Percentiles rank a stretch among this genome's conserved stretches.
Conservation (phyloP, 805 yeast genomes). For the Lipomyces oligophaga region DNA sequence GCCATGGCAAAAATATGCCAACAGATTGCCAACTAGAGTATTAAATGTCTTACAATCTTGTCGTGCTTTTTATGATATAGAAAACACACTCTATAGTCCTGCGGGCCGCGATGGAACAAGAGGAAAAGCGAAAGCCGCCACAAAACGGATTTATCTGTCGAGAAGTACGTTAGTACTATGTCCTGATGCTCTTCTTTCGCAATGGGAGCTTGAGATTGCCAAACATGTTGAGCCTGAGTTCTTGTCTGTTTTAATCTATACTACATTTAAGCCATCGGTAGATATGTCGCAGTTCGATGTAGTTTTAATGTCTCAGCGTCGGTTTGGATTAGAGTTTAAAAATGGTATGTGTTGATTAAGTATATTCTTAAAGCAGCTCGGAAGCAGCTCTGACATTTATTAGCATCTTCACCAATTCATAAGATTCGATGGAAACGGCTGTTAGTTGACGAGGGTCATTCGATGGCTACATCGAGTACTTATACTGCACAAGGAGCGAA, state of each 20-base stretch:
- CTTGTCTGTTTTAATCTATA: slow-evolving; percentile 38
- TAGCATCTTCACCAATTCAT: slow-evolving; percentile 40
- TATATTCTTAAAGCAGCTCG: too few relatives aligned
- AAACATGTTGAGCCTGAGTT: slow-evolving; percentile 49
- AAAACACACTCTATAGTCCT: slow-evolving; percentile 17
- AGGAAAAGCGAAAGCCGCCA: slow-evolving; percentile 19
- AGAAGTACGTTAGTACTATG: slow-evolving; percentile 56
- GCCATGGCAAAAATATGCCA: slow-evolving; percentile 53
- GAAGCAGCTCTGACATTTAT: too few relatives aligned
- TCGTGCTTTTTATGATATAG: slow-evolving; percentile 48
- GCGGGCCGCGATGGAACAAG: slow-evolving; percentile 29
- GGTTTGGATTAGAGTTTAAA: slow-evolving; percentile 43
- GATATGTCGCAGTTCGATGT: slow-evolving; percentile 49
- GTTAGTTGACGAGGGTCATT: slow-evolving; percentile 74
- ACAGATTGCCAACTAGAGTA: slow-evolving; percentile 47
- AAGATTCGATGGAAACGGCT: slow-evolving; percentile 61
- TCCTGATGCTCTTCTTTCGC: slow-evolving; percentile 64
- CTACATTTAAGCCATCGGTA: slow-evolving; percentile 2
- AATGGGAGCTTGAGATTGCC: slow-evolving; percentile 57
- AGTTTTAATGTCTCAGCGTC: slow-evolving; percentile 48
- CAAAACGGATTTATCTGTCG: slow-evolving; percentile 43
- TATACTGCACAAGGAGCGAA: slow-evolving; percentile 50
- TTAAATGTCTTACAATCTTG: slow-evolving; percentile 36
- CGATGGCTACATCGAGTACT: slow-evolving; percentile 52
- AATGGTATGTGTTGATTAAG: too few relatives aligned